Conservation (phyloP, 2,329 filamentous ascomycete genomes). For the Neofusicoccum sp. region DNA sequence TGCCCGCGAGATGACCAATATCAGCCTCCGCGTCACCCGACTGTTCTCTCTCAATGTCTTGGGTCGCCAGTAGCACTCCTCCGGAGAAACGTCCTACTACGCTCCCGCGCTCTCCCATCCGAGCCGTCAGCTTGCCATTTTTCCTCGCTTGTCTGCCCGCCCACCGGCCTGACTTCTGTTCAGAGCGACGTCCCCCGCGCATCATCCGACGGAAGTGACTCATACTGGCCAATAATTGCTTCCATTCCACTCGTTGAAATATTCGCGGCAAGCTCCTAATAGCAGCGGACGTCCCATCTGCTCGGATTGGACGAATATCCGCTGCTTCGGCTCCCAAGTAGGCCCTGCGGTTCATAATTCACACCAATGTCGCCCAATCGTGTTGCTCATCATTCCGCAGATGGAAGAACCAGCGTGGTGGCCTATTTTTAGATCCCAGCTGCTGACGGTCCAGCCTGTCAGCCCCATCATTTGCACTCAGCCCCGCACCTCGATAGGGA, state of each 20-base stretch:
- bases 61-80: too few species aligned
- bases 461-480: neutral
- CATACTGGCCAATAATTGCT: too few species aligned
- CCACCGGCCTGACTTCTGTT: neutral
- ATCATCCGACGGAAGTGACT: too few species aligned
- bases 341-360: neutral
- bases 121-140: too few species aligned
- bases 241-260: too few species aligned
- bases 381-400: neutral
- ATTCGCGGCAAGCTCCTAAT: neutral
- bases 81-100: too few species aligned
- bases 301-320: neutral
- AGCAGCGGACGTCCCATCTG: neutral
- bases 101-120: too few species aligned
- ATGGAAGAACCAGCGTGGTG: neutral
- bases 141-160: neutral
- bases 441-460: neutral
- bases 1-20: neutral
- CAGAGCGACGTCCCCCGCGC: neutral
- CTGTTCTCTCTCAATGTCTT: too few species aligned
- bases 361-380: neutral
- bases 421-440: slow-evolving; percentile 8
- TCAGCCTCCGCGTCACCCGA: neutral
- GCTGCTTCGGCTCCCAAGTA: neutral
- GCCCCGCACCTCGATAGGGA: slow-evolving; percentile 6